Evolutionary conservation across 768 basidiomycete genomes (phyloP), one percentile per base, ranked within the genome.

Genomic region (Pilatotrama ljubarskyi): DNA sequence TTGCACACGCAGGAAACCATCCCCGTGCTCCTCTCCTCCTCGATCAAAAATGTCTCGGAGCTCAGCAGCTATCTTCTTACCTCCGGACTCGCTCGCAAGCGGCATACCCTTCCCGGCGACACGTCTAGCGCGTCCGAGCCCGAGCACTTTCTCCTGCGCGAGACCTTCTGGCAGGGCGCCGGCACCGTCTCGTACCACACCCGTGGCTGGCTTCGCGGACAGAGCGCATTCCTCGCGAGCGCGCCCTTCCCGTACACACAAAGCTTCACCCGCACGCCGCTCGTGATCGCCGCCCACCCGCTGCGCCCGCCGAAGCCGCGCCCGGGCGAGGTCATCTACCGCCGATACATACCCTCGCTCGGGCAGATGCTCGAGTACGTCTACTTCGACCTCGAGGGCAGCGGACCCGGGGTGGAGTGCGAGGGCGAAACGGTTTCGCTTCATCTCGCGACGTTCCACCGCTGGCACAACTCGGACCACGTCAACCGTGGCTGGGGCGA

Each of bases 101-200:
- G 64, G 11, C 66, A 66, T 49, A 55, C 50, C 18, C 47, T 61
- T 6, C 52, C 58, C 7, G 52, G 37, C 14, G 60, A 60, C 53
- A 47, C 56, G 14, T 48, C 64, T 5, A 51, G 48, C 52, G 44
- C 55, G 5, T n/a, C 40, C 40, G 63, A 64, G 47, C 57, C 66
- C 11, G 68, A 73, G 15, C 58, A 78, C 44, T 78, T 78, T 67
- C 72, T 82, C 52, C 72, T 72, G 10, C 72, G 79, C 25, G 69
- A 75, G 0, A 67, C 78, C 0, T 82, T 82, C 67, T 82, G 81
- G 81, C 81, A 82, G 59, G 81, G 76, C 5, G 81, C 80, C 1
- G 82, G 80, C 13, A 76, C 75, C 5, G 69, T 65, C 14, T 46
- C 43, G 14, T 59, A 47, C 41, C 76, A 78, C 52, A 10, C 57